phyloP scores from a whole-genome alignment of 345 rosid species.

The Lagerstroemia speciosa region DNA sequence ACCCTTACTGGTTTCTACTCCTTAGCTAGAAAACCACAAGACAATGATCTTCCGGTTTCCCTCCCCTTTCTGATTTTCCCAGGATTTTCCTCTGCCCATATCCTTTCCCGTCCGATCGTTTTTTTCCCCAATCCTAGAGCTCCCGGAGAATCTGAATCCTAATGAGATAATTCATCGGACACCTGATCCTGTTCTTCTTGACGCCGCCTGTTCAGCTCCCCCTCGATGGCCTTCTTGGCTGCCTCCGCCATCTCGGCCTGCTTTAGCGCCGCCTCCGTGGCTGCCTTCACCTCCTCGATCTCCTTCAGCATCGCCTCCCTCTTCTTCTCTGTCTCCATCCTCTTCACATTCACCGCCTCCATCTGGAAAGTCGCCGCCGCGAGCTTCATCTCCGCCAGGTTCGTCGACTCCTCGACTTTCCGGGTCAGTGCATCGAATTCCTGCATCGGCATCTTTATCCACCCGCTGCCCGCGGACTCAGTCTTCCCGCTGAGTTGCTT shows the following conservation, averaged over 20 bases:
- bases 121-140: background rate
- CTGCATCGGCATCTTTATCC: conserved; percentile 42
- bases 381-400: conserved; percentile 34
- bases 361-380: conserved; percentile 37
- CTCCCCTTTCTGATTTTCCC: too few species aligned
- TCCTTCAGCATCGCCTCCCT: conserved; percentile 43
- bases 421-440: conserved; percentile 46
- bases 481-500: conserved; percentile 29
- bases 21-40: too few species aligned
- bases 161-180: background rate
- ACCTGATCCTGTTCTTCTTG: conserved; percentile 36
- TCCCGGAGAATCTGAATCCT: background rate
- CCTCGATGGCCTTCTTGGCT: conserved; percentile 50
- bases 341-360: conserved; percentile 37
- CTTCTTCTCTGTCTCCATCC: conserved; percentile 30
- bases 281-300: conserved; percentile 55
- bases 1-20: too few species aligned
- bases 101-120: background rate
- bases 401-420: conserved; percentile 41
- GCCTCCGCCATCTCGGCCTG: conserved; percentile 64
- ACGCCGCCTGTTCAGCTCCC: conserved; percentile 58
- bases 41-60: too few species aligned
- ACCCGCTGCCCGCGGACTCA: conserved; percentile 15
- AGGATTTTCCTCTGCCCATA: too few species aligned
- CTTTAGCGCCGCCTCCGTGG: conserved; percentile 62